Evolutionary conservation across 352 stramenopile species (phyloP), one percentile per base, ranked within the genome.

Genomic region (Pythium utonaiense): DNA sequence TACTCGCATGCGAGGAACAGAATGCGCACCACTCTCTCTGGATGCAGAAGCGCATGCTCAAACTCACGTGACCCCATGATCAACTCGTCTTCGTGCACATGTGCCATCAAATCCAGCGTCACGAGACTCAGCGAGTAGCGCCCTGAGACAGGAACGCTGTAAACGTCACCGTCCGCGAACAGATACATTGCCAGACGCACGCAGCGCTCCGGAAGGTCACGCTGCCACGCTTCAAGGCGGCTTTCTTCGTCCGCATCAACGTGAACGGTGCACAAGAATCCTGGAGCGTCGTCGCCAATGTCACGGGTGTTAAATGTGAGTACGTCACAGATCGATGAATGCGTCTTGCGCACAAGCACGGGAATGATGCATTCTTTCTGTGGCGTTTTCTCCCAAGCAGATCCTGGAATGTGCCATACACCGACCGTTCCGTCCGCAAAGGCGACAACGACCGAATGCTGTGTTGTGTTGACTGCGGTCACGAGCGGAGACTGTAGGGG

Each of bases 111-210:
- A 33, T 64, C 49, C 22, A 66, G 10, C 17, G 30, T 45, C 3
- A 67, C 10, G 48, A 68, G 47, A 30, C 25, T 10, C 6, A 10
- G 4, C 7, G 38, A 34, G 24, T 55, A 68, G 7, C 25, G 14
- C 5, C 52, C 40, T 14, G 25, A 9, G 9, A 58, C 54, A 9
- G 61, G 24, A 6, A 62, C 54, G 13, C 62, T 56, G 12, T 63
- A 22, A 8, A 68, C 38, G 3, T 53, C 54, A 4, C 54, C 53
- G 16, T 48, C 51, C 2, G 45, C 28, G 3, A 68, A 17, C 17
- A 68, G 36, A n/a, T 63, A 68, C 36, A 68, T 21, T 1, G 38
- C 61, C 3, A 68, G 17, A 3, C 61, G 33, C 16, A 62, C 34
- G 16, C 31, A 55, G 22, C 16, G 25, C 12, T 51, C 48, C 1